Evolutionary conservation across 805 yeast species (phyloP), one percentile per base, ranked within the genome.

Genomic region (Jamesozyma spencerorum): DNA sequence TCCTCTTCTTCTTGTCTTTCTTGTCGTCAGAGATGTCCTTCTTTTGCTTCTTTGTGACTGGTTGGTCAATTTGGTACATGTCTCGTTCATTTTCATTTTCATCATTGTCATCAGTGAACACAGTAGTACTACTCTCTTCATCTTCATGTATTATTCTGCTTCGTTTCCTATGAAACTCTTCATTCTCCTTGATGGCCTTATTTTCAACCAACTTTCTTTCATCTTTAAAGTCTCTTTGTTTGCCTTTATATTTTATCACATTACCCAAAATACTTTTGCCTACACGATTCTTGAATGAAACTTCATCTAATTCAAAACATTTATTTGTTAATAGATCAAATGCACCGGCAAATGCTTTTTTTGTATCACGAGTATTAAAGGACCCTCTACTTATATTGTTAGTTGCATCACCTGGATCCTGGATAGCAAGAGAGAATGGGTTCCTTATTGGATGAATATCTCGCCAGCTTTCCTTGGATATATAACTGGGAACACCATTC

Each of bases 341-440:
- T 0, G 96, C 95, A 31, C 95, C 95, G 14, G 81, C 79, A 64
- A 90, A 87, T 0, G 95, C 85, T 50, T 85, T 79, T 55, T 83
- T 85, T 42, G 90, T 72, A 51, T 81, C 85, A 30, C 85, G 63
- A 32, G 85, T 65, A 57, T 87, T 87, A 64, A 78, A 85, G 1
- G 94, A 79, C 4, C 95, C 85, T 49, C 95, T 69, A 35, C 92
- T 78, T 36, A 90, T 81, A 57, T 90, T 90, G 55, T 90, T 90
- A n/a, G 66, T 47, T 2, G 78, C 66, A 54, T 88, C 96, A 37
- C 81, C 79, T 1, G 97, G 97, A 56, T 90, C 97, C 60, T 83
- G 90, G 24, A 90, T 83, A 1, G 86, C 80, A 31, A 87, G 61
- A 1, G 83, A 61, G 56, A 79, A 85, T 29, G 75, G 70, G 34